Evolutionary conservation across 345 rosid species (phyloP).

Genomic region (Arabis alpina): DNA sequence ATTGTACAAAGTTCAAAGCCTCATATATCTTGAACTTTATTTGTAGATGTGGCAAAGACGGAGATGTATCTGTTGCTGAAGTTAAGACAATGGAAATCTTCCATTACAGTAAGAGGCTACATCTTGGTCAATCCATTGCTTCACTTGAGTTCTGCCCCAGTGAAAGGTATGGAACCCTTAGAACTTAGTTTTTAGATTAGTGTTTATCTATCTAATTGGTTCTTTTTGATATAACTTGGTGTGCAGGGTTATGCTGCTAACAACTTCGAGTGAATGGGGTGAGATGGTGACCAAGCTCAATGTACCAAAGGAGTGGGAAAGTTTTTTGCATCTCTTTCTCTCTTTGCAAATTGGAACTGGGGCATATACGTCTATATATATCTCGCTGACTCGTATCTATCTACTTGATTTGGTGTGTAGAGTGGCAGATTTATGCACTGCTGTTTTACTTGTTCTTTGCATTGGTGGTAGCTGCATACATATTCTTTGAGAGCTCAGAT

Average conservation of each 20-base stretch:
- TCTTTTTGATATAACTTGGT: too few species aligned
- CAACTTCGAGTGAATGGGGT: slow-evolving; percentile 88
- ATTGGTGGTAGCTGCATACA: slow-evolving; percentile 72
- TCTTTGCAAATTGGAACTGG: too few species aligned
- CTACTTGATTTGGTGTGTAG: slow-evolving; percentile 52
- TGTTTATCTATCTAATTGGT: slow-evolving; percentile 17
- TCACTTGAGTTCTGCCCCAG: slow-evolving; percentile 83
- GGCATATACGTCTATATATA: too few species aligned
- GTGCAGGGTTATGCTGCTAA: slow-evolving; percentile 82
- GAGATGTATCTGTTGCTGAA: slow-evolving; percentile 80
- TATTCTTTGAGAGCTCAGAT: slow-evolving; percentile 84
- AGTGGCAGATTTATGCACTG: slow-evolving; percentile 90
- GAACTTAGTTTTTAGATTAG: too few species aligned
- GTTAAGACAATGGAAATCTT: slow-evolving; percentile 89
- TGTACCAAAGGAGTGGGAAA: slow-evolving; percentile 97
- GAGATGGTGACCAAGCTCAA: slow-evolving; percentile 75
- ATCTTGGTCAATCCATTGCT: slow-evolving; percentile 69
- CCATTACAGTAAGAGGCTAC: slow-evolving; percentile 93
- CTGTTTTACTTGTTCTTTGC: slow-evolving; percentile 80
- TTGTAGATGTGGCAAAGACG: slow-evolving; percentile 87
- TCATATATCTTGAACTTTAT: not conserved
- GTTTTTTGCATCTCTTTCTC: too few species aligned
- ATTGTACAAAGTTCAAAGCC: slow-evolving; percentile 1
- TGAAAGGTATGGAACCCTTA: too few species aligned
- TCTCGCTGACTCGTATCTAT: not conserved